A percentile compares a stretch with the other conserved stretches of the same genome.
Evolutionary conservation across 805 yeast genomes (phyloP).

Genomic region (Ogataea glucozyma): DNA sequence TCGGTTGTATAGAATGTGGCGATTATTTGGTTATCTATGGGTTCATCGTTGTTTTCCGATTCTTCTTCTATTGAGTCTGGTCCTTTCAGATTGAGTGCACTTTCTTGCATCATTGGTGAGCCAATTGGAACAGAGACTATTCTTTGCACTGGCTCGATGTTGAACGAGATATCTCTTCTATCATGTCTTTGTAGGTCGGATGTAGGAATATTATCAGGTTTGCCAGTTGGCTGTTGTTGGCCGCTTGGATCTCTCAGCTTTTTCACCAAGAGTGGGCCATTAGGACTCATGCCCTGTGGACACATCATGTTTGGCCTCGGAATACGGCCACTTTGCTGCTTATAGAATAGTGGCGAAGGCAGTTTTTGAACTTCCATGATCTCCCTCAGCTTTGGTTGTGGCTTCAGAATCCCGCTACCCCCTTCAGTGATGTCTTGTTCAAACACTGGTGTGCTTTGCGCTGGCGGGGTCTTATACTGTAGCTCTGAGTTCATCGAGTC

Average conservation of each 20-base stretch:
- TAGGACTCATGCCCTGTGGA: neutral
- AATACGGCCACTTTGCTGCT: constrained; percentile 5
- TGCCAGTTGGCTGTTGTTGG: too few species aligned
- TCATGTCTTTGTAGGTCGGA: constrained; percentile 6
- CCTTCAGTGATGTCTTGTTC: neutral
- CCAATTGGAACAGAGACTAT: constrained; percentile 31
- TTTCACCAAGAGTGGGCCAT: constrained; percentile 5
- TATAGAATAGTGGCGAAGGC: constrained; percentile 26
- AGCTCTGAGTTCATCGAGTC: neutral
- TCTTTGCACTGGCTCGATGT: constrained; percentile 32
- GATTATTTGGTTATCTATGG: neutral
- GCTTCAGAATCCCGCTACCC: neutral
- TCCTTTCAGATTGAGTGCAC: constrained; percentile 11
- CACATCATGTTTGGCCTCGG: constrained; percentile 3
- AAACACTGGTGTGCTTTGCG: constrained; percentile 2
- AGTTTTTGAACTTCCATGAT: constrained; percentile 23
- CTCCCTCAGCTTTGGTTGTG: constrained; percentile 6
- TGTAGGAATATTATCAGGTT: too few species aligned
- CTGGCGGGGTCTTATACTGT: constrained; percentile 7
- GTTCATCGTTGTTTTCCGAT: constrained; percentile 9
- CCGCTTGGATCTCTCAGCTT: constrained; percentile 12
- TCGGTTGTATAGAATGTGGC: constrained; percentile 17
- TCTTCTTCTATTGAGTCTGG: constrained; percentile 14
- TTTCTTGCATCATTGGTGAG: constrained; percentile 22
- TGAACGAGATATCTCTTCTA: constrained; percentile 18